Conservation (phyloP, 2,329 filamentous ascomycete genomes). For the Cladosporium phlei region DNA sequence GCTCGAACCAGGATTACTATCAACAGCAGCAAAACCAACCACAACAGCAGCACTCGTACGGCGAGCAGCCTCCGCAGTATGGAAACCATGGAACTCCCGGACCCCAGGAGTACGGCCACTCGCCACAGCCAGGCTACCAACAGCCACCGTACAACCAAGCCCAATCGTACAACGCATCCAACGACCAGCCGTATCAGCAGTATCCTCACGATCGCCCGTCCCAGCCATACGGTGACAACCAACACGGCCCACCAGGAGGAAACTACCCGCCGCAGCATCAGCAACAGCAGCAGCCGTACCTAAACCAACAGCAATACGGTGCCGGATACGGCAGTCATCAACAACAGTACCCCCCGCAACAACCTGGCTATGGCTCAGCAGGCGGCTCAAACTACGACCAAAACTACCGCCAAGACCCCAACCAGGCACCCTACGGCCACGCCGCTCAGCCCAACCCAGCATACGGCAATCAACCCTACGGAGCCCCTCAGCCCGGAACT, state of each 20-base stretch:
- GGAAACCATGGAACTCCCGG: slow-evolving; percentile 14
- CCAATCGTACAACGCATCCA: slow-evolving; percentile 26
- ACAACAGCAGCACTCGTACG: slow-evolving; percentile 5
- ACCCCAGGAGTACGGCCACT: slow-evolving; percentile 13
- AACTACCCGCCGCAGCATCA: slow-evolving; percentile 10
- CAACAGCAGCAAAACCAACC: not conserved
- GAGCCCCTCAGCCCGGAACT: slow-evolving; percentile 13
- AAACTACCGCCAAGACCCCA: slow-evolving; percentile 14
- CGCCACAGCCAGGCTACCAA: slow-evolving; percentile 10
- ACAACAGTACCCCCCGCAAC: slow-evolving; percentile 12
- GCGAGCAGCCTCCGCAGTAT: slow-evolving; percentile 13
- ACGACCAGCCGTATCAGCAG: slow-evolving; percentile 27
- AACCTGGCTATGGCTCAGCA: slow-evolving; percentile 4
- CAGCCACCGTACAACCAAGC: slow-evolving; percentile 22
- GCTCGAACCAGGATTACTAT: slow-evolving; percentile 14
- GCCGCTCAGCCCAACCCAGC: slow-evolving; percentile 10
- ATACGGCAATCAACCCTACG: slow-evolving; percentile 13
- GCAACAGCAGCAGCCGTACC: slow-evolving; percentile 16
- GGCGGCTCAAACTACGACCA: slow-evolving; percentile 10
- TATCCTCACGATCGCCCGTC: slow-evolving; percentile 19
- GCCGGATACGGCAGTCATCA: slow-evolving; percentile 20
- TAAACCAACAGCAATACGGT: slow-evolving; percentile 18
- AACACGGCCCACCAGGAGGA: not conserved
- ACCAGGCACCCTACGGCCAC: slow-evolving; percentile 16
- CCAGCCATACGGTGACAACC: slow-evolving; percentile 14